Percentiles rank a stretch among this genome's conserved stretches.
phyloP scores from a whole-genome alignment of 148 eudicot species.

The Cornus florida region DNA sequence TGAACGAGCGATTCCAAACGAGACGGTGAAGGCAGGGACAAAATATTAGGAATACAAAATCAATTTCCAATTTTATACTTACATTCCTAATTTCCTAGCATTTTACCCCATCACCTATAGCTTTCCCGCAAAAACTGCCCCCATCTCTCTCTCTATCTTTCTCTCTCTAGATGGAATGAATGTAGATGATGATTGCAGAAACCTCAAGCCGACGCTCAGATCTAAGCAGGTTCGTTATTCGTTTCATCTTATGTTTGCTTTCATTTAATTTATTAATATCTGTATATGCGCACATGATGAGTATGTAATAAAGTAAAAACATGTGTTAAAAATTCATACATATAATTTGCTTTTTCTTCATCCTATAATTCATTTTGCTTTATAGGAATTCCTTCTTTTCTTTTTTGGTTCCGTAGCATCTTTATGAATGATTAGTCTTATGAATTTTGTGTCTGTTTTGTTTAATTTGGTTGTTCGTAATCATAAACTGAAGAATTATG shows the following conservation, averaged over 20 bases:
- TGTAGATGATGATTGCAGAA: neutral
- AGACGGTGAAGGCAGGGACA: neutral
- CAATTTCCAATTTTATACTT: neutral
- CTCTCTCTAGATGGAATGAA: neutral
- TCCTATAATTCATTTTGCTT: neutral
- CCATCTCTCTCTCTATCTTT: neutral
- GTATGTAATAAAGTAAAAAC: neutral
- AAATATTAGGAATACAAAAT: neutral
- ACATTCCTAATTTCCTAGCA: neutral
- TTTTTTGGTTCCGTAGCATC: neutral
- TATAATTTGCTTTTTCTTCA: neutral
- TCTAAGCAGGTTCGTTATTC: slow-evolving; percentile 12
- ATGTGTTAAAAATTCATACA: neutral
- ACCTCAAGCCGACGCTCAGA: neutral
- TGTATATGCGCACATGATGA: neutral
- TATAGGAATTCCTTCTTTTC: neutral
- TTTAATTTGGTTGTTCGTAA: neutral
- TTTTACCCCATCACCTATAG: neutral
- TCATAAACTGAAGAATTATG: neutral
- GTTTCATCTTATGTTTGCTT: neutral
- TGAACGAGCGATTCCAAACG: neutral
- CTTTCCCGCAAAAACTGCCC: slow-evolving; percentile 19
- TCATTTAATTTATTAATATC: neutral
- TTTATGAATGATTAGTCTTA: too few relatives aligned
- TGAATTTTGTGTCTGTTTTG: neutral